Evolutionary conservation across 2,329 filamentous ascomycete genomes (phyloP).

Genomic region (Claviceps purpurea): DNA sequence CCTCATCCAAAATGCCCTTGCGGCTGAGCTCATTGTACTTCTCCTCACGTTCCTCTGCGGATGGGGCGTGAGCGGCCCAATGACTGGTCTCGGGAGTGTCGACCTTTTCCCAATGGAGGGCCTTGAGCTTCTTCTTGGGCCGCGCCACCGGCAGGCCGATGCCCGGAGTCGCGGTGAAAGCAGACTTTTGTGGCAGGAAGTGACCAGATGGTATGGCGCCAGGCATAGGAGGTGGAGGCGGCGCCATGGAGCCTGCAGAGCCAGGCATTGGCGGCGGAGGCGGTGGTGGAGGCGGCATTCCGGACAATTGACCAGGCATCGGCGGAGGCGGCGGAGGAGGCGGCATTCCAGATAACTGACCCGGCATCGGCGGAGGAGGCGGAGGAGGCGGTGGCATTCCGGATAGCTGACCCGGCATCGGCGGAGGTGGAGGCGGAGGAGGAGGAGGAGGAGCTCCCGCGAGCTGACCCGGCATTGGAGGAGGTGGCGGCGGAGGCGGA

Average conservation of each 20-base stretch:
- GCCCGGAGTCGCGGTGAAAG: constrained; percentile 38
- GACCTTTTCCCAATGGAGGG: constrained; percentile 97
- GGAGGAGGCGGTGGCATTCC: constrained; percentile 25
- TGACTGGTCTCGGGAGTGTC: constrained; percentile 84
- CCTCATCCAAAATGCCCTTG: constrained; percentile 92
- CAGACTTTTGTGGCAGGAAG: constrained; percentile 55
- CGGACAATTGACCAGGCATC: constrained; percentile 27
- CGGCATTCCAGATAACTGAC: constrained; percentile 10
- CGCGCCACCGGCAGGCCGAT: constrained; percentile 67
- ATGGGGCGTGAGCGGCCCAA: constrained; percentile 78
- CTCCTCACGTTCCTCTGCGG: constrained; percentile 80
- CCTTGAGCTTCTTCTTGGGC: constrained; percentile 99
- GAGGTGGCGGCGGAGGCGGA: constrained; percentile 18
- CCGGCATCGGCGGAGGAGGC: constrained; percentile 35
- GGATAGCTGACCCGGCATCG: constrained; percentile 29
- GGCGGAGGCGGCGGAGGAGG: constrained; percentile 20
- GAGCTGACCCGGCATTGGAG: constrained; percentile 22
- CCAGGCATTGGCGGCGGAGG: constrained; percentile 28
- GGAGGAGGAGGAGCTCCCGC: constrained; percentile 17
- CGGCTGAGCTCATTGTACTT: constrained; percentile 88
- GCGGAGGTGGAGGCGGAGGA: constrained; percentile 29
- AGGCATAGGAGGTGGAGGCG: constrained; percentile 45
- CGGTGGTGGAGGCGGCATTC: constrained; percentile 1
- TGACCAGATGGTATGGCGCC: constrained; percentile 55
- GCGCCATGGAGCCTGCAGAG: constrained; percentile 23